These are phyloP conservation scores for Serendipita indica DNA, from an alignment of 768 basidiomycete species.

Conservation along the genomic window DNA sequence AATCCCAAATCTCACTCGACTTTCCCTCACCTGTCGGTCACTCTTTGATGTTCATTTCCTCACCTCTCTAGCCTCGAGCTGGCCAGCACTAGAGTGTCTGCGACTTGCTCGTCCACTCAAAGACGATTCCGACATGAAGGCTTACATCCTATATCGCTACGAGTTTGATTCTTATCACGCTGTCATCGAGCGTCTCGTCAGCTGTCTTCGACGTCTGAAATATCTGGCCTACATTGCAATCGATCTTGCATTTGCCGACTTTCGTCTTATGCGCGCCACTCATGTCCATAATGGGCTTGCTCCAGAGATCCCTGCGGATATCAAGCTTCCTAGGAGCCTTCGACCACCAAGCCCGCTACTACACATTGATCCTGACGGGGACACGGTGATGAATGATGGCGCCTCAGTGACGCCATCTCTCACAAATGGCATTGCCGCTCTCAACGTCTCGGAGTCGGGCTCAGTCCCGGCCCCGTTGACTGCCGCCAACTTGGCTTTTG, in stretches of 20 bases:
- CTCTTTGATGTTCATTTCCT: neutral
- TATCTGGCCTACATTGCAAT: neutral
- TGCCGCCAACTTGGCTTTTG: neutral
- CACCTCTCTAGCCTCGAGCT: neutral
- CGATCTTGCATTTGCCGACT: neutral
- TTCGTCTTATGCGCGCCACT: neutral
- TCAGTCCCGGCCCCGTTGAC: neutral
- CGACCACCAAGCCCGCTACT: neutral
- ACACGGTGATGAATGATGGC: neutral
- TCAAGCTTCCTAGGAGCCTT: neutral
- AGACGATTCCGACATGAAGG: neutral
- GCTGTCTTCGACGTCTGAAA: neutral
- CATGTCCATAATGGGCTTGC: neutral
- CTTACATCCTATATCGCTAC: neutral
- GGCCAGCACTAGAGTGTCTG: constrained; percentile 3
- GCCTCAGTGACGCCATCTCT: neutral
- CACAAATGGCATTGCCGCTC: neutral
- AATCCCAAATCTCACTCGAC: neutral
- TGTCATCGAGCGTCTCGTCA: neutral
- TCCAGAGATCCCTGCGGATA: neutral
- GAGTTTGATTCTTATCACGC: neutral
- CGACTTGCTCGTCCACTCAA: neutral
- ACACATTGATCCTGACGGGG: neutral
- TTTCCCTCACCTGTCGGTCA: neutral
- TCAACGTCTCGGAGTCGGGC: neutral